Percentiles rank a stretch among this genome's conserved stretches.
phyloP scores from a whole-genome alignment of 768 basidiomycete species.

The Pleurotus salmoneostramineus region DNA sequence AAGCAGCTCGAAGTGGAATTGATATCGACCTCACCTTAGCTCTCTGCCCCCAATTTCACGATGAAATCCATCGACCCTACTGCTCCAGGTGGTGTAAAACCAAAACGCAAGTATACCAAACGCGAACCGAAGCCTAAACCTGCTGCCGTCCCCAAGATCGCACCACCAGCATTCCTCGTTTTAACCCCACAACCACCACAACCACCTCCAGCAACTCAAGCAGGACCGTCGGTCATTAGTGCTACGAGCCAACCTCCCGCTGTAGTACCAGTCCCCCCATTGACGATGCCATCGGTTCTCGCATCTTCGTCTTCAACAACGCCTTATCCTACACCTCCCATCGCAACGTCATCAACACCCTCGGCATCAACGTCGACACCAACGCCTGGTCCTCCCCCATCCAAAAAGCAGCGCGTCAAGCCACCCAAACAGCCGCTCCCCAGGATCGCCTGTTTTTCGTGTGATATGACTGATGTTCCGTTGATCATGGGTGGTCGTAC shows the following conservation, averaged over 20 bases:
- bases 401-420: constrained; percentile 38
- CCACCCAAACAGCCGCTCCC: constrained; percentile 29
- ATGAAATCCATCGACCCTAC: constrained; percentile 60
- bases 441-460: constrained; percentile 52
- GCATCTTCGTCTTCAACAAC: neutral
- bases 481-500: constrained; percentile 74
- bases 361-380: constrained; percentile 4
- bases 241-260: neutral
- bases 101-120: constrained; percentile 22
- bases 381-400: constrained; percentile 10
- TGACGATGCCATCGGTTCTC: neutral
- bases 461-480: constrained; percentile 67
- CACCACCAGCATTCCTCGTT: constrained; percentile 1
- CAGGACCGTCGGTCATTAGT: neutral
- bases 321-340: neutral
- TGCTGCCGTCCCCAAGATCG: neutral
- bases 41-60: constrained; percentile 40
- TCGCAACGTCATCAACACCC: neutral
- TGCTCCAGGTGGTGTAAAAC: constrained; percentile 22
- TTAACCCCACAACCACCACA: neutral
- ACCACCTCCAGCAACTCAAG: neutral
- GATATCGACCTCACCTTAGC: constrained; percentile 21
- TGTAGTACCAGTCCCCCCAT: neutral
- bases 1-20: constrained; percentile 12
- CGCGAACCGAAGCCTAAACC: constrained; percentile 19